Percentiles rank a stretch among this genome's conserved stretches.
Conservation (phyloP, 2,329 filamentous ascomycete species). For the Penicillium sp. region DNA sequence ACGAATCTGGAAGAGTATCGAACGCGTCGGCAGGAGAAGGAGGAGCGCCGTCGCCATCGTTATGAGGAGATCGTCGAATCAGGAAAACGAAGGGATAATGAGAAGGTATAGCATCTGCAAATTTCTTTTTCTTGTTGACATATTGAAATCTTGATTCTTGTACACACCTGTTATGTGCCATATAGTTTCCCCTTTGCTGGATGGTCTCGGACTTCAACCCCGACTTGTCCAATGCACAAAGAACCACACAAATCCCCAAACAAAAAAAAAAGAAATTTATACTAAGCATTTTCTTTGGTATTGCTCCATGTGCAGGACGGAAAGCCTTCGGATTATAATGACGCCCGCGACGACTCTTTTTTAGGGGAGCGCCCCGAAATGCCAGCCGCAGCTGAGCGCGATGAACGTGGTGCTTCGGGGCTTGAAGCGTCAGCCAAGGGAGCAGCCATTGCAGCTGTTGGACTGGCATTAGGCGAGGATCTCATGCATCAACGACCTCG, state of each 20-base stretch:
- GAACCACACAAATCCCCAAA: slow-evolving; percentile 20
- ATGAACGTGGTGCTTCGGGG: slow-evolving; percentile 53
- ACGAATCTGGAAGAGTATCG: slow-evolving; percentile 37
- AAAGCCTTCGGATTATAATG: slow-evolving; percentile 39
- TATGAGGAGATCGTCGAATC: slow-evolving; percentile 44
- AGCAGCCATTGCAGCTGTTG: slow-evolving; percentile 20
- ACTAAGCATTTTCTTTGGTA: slow-evolving; percentile 35
- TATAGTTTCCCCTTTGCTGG: slow-evolving; percentile 31
- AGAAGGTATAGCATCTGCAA: slow-evolving; percentile 46
- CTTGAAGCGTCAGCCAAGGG: slow-evolving; percentile 27
- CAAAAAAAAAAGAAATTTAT: slow-evolving; percentile 30
- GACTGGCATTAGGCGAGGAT: slow-evolving; percentile 24
- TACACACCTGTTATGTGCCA: slow-evolving; percentile 35
- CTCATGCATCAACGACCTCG: slow-evolving; percentile 31
- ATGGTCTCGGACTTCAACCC: slow-evolving; percentile 10
- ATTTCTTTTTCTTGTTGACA: slow-evolving; percentile 32
- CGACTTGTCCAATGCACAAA: slow-evolving; percentile 24
- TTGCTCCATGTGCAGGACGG: slow-evolving; percentile 40
- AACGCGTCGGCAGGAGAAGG: slow-evolving; percentile 38
- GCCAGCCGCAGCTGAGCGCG: slow-evolving; percentile 47
- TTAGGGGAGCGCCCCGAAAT: slow-evolving; percentile 68
- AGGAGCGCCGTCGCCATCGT: slow-evolving; percentile 40
- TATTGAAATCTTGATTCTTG: slow-evolving; percentile 27
- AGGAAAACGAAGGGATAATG: slow-evolving; percentile 34
- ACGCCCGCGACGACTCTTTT: slow-evolving; percentile 59